Evolutionary conservation across 1,284 basidiomycete species (phyloP).

Genomic region (Anthracocystis setariae): DNA sequence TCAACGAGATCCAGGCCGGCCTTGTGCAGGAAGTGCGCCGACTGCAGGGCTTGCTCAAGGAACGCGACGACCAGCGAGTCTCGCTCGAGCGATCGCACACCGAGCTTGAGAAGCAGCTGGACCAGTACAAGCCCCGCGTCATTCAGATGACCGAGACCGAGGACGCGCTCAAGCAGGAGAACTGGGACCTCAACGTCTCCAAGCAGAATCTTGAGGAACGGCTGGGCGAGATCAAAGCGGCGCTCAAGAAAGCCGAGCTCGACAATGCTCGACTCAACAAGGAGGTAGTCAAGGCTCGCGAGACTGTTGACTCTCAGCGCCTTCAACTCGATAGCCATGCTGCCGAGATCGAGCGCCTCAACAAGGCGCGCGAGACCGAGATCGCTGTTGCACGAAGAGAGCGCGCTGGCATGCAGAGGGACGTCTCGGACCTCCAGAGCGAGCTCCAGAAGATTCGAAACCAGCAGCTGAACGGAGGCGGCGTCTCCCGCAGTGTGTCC

Average conservation of each 20-base stretch:
- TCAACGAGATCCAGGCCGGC: conserved; percentile 61
- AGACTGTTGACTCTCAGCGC: conserved; percentile 84
- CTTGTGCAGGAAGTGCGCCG: conserved; percentile 57
- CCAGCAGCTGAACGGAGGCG: conserved; percentile 39
- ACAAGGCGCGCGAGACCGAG: conserved; percentile 88
- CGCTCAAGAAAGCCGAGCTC: conserved; percentile 77
- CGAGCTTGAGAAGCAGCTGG: conserved; percentile 58
- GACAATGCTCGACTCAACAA: conserved; percentile 85
- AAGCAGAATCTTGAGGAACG: conserved; percentile 85
- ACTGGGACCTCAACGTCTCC: conserved; percentile 95
- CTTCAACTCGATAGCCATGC: conserved; percentile 83
- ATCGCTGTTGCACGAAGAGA: conserved; percentile 88
- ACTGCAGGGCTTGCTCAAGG: conserved; percentile 54
- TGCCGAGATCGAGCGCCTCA: conserved; percentile 77
- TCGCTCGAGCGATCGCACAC: conserved; percentile 42
- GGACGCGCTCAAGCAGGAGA: conserved; percentile 90
- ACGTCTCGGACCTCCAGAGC: conserved; percentile 89
- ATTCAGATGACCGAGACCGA: conserved; percentile 57
- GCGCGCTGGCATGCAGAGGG: conserved; percentile 85
- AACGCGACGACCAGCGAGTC: conserved; percentile 55
- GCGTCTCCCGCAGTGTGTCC: conserved; percentile 46
- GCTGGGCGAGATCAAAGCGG: conserved; percentile 76
- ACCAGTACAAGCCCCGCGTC: conserved; percentile 57
- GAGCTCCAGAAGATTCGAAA: conserved; percentile 71
- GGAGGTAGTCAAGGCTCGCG: conserved; percentile 78